These are phyloP conservation scores for Antarctomyces pellizariae DNA, from an alignment of 495 filamentous ascomycete species.

Conservation along the genomic window DNA sequence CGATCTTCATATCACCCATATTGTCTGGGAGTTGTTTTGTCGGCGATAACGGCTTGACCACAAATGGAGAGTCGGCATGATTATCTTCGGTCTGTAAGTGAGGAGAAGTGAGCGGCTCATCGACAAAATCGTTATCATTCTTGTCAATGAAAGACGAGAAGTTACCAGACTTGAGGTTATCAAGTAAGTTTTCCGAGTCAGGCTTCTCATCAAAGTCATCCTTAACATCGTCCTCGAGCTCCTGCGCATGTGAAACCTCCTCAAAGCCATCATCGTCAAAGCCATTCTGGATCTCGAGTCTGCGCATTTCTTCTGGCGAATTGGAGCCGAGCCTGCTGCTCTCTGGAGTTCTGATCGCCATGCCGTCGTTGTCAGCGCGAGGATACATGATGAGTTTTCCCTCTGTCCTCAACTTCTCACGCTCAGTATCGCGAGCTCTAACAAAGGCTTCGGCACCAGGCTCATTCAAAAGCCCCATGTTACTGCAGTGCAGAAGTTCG, in stretches of 20 bases:
- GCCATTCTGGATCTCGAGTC: conserved; percentile 47
- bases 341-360: conserved; percentile 17
- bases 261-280: conserved; percentile 90
- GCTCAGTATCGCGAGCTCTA: conserved; percentile 53
- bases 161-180: conserved; percentile 3
- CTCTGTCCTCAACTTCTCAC: conserved; percentile 51
- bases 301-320: conserved; percentile 23
- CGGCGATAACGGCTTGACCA: conserved; percentile 26
- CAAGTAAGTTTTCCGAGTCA: conserved; percentile 7
- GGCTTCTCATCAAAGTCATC: conserved; percentile 24
- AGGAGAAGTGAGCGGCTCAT: conserved; percentile 41
- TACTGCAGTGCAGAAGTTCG: conserved; percentile 91
- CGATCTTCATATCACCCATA: conserved; percentile 1
- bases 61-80: conserved; percentile 20
- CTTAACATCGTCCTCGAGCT: conserved; percentile 37
- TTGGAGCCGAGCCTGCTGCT: conserved; percentile 14
- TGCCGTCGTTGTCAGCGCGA: conserved; percentile 19
- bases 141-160: conserved; percentile 22
- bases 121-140: conserved; percentile 45
- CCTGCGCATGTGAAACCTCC: conserved; percentile 52
- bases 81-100: conserved; percentile 21
- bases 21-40: conserved; percentile 15
- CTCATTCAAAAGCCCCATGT: conserved; percentile 94
- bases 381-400: conserved; percentile 26
- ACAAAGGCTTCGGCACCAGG: conserved; percentile 76